Conservation (phyloP, 148 eudicot genomes). For the Persicaria maculosa region DNA sequence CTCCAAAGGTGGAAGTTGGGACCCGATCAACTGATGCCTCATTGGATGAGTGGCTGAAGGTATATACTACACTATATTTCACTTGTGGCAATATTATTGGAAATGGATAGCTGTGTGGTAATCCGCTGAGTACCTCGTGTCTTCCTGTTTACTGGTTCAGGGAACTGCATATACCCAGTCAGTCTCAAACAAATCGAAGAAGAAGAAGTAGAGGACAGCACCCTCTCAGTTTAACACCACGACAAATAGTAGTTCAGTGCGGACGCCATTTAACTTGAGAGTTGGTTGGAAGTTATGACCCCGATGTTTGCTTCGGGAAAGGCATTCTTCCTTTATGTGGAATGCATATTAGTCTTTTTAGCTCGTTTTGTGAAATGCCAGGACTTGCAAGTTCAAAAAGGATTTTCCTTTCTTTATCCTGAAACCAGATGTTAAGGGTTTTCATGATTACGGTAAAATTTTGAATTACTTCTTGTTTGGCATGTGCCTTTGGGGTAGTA, state of each 20-base stretch:
- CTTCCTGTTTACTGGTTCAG: constrained; percentile 26
- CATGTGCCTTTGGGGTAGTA: too few species aligned
- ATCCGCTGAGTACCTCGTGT: background rate
- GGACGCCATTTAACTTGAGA: background rate
- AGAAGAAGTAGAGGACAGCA: constrained; percentile 55
- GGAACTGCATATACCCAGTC: constrained; percentile 84
- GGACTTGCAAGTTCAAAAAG: background rate
- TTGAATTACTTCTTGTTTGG: too few species aligned
- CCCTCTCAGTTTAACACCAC: background rate
- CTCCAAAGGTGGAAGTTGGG: constrained; percentile 94
- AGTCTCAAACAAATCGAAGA: constrained; percentile 59
- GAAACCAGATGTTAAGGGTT: too few species aligned
- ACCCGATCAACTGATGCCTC: constrained; percentile 78
- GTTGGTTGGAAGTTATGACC: background rate
- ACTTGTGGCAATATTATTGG: background rate
- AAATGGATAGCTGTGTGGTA: background rate
- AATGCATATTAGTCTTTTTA: background rate
- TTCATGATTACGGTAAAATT: too few species aligned
- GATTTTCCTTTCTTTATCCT: too few species aligned
- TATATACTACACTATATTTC: constrained; percentile 16
- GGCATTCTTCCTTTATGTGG: background rate
- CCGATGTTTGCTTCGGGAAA: background rate
- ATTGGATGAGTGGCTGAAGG: constrained; percentile 97
- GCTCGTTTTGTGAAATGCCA: background rate
- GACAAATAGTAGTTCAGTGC: background rate